phyloP scores from a whole-genome alignment of 352 stramenopile species.

The Ophiocytium majus region DNA sequence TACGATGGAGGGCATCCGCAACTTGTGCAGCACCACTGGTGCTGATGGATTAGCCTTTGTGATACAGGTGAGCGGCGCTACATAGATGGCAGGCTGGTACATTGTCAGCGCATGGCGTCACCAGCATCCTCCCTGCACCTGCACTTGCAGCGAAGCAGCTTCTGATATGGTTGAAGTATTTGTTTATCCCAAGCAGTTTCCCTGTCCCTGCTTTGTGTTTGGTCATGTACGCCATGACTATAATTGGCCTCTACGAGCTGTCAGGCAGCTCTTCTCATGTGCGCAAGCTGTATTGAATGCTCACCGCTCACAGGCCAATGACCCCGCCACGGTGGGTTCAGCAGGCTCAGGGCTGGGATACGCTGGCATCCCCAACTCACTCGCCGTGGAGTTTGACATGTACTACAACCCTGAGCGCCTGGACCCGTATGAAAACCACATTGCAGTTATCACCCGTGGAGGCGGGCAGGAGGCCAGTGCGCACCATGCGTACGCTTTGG shows the following conservation, averaged over 20 bases:
- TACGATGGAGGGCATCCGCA: constrained; percentile 78
- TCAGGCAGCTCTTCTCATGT: too few relatives aligned
- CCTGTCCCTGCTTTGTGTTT: too few relatives aligned
- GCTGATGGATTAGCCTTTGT: constrained; percentile 66
- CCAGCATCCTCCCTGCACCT: too few relatives aligned
- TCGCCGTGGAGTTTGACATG: constrained; percentile 86
- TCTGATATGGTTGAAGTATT: too few relatives aligned
- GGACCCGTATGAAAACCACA: constrained; percentile 85
- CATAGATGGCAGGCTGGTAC: too few relatives aligned
- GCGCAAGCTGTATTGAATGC: too few relatives aligned
- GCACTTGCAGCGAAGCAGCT: too few relatives aligned
- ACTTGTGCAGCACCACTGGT: constrained; percentile 66
- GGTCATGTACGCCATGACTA: too few relatives aligned
- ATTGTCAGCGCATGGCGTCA: too few relatives aligned
- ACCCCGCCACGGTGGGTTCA: not conserved
- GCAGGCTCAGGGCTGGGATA: constrained; percentile 72
- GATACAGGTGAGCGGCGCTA: constrained; percentile 77
- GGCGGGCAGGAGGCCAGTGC: constrained; percentile 56
- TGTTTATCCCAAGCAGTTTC: too few relatives aligned
- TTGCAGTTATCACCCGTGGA: constrained; percentile 67
- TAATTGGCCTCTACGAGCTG: too few relatives aligned
- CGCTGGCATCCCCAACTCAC: constrained; percentile 71
- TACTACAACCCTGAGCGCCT: constrained; percentile 80
- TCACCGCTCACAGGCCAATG: too few relatives aligned
- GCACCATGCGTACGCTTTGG: constrained; percentile 70